phyloP scores from a whole-genome alignment of 108 stramenopile species.

The Cyclotella baltica region DNA sequence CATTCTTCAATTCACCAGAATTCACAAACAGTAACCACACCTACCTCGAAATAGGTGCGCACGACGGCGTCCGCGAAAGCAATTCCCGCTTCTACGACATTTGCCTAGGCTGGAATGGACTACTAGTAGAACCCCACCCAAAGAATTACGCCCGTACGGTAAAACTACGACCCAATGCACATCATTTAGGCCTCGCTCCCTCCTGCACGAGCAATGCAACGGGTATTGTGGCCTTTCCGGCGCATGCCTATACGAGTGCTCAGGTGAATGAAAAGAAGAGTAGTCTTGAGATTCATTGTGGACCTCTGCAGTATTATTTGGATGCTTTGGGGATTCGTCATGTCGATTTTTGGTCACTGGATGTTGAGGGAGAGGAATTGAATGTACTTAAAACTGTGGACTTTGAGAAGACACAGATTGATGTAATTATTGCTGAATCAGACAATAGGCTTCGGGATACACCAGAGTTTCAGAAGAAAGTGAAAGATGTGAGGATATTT shows the following conservation, averaged over 20 bases:
- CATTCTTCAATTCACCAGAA: slow-evolving; percentile 25
- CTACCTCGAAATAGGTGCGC: slow-evolving; percentile 68
- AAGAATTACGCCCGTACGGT: slow-evolving; percentile 37
- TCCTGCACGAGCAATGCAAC: slow-evolving; percentile 39
- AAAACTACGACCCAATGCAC: slow-evolving; percentile 54
- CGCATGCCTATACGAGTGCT: slow-evolving; percentile 51
- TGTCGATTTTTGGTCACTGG: slow-evolving; percentile 63
- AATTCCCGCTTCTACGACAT: slow-evolving; percentile 62
- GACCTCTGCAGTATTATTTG: slow-evolving; percentile 43
- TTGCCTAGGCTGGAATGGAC: slow-evolving; percentile 63
- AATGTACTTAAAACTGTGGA: slow-evolving; percentile 61
- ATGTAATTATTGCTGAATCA: slow-evolving; percentile 61
- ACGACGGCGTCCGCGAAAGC: slow-evolving; percentile 57
- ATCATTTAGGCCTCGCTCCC: slow-evolving; percentile 54
- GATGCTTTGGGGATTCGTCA: slow-evolving; percentile 41
- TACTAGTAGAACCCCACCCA: slow-evolving; percentile 64
- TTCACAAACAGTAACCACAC: slow-evolving; percentile 20
- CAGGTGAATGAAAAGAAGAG: slow-evolving; percentile 28
- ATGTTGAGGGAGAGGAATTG: slow-evolving; percentile 72
- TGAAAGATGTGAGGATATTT: slow-evolving; percentile 12
- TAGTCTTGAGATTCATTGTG: slow-evolving; percentile 56
- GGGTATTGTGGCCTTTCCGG: slow-evolving; percentile 36
- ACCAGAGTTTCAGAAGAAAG: slow-evolving; percentile 19
- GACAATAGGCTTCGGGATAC: slow-evolving; percentile 40
- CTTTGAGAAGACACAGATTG: slow-evolving; percentile 53